Evolutionary conservation across 2,329 filamentous ascomycete species (phyloP), one percentile per base, ranked within the genome.

Genomic region (Fusarium abutilonis): DNA sequence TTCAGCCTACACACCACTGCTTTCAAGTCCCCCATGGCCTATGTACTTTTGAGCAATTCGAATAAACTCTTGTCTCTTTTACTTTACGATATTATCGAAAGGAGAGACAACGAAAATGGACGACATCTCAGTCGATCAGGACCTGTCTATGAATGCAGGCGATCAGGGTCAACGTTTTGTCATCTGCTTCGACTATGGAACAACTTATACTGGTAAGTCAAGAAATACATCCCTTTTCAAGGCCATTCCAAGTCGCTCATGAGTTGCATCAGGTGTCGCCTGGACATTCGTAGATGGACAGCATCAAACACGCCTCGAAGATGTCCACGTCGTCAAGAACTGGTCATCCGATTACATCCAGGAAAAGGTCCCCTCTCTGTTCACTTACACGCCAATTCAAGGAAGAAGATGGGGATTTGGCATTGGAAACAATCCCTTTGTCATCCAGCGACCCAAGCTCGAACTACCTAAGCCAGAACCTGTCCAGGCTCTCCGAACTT

Each of bases 151-250:
- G n/a, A 32, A 14, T 14, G 23, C 38, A 9, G 23, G 9, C 7
- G 39, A 28, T 23, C 46, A 50, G 7, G 51, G 44, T 1, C 47
- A 23, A 4, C 51, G 59, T 9, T 63, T 63, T 23, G 44, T 63
- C 14, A 40, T 63, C 8, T 60, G 59, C 46, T 45, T 63, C 21
- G 59, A 63, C 47, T 63, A 60, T 15, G 59, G 59, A 2, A 63
- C 59, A 11, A 63, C 59, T 4, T 63, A 40, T 10, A 47, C 52
- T 11, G 56, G 56, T 56, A 5, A 47, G 52, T 26, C 6, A 26
- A 26, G 23, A 26, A 26, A 26, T 26, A 26, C 23, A 26, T 8
- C 6, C 23, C 23, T 26, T 26, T 26, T 8, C 23, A 26, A 26
- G 8, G 23, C 23, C 23, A 26, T 41, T 14, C 23, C n/a, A 19